Conservation (phyloP, 2,329 filamentous ascomycete genomes). For the Esteya vermicola region DNA sequence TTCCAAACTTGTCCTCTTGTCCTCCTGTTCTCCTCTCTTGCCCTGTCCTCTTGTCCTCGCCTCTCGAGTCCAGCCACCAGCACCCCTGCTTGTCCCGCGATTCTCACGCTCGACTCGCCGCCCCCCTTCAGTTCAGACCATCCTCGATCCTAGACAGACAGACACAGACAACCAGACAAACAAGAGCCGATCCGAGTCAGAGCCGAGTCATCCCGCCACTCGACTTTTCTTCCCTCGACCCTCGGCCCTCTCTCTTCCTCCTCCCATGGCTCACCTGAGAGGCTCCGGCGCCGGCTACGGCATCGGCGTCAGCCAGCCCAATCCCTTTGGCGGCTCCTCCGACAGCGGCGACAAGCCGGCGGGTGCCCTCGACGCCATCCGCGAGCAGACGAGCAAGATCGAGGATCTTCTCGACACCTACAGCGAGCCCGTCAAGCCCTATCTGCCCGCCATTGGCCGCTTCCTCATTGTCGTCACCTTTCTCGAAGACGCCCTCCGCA, state of each 20-base stretch:
- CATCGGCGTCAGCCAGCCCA: conserved; percentile 62
- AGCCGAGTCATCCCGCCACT: no score
- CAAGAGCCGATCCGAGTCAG: no score
- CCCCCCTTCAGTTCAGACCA: background rate
- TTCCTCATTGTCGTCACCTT: conserved; percentile 98
- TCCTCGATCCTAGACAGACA: background rate
- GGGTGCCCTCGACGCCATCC: conserved; percentile 73
- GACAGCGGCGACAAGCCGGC: conserved; percentile 44
- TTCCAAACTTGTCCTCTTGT: background rate
- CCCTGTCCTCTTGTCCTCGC: background rate
- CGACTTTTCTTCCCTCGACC: background rate
- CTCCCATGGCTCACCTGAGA: conserved; percentile 33
- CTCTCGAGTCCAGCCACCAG: no score
- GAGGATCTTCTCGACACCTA: conserved; percentile 82
- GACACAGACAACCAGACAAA: no score
- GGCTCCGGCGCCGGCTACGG: conserved; percentile 75
- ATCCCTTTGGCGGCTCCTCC: conserved; percentile 50
- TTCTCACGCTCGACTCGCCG: no score
- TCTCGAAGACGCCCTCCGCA: conserved; percentile 88
- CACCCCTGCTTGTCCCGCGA: no score
- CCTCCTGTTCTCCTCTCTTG: no score
- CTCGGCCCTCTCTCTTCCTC: background rate
- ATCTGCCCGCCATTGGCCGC: conserved; percentile 86
- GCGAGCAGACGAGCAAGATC: conserved; percentile 95
- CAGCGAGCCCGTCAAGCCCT: conserved; percentile 92